These are phyloP conservation scores for Talaromyces pinophilus DNA, from an alignment of 2,329 filamentous ascomycete genomes.

Conservation along the genomic window DNA sequence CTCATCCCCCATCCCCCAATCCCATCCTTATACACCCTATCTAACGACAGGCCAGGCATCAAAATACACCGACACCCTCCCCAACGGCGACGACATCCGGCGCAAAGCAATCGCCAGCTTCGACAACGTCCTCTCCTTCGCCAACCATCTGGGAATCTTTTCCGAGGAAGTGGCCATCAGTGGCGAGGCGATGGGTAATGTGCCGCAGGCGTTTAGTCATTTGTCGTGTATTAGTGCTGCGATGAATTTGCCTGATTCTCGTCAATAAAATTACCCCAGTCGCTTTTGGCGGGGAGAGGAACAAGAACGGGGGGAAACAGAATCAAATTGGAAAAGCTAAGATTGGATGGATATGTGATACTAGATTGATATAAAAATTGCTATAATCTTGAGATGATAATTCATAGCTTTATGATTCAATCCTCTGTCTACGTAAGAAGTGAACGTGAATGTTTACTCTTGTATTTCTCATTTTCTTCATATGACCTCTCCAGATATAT, in stretches of 20 bases:
- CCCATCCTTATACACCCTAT: neutral
- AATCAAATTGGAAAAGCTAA: neutral
- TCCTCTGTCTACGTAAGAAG: neutral
- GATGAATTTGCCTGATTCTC: slow-evolving; percentile 60
- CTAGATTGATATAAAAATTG: slow-evolving; percentile 3
- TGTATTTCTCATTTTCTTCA: slow-evolving; percentile 12
- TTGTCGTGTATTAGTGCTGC: slow-evolving; percentile 74
- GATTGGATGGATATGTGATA: neutral
- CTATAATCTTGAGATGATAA: neutral
- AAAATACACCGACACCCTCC: slow-evolving; percentile 35
- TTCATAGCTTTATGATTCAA: neutral
- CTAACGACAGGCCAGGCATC: slow-evolving; percentile 29
- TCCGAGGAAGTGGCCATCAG: slow-evolving; percentile 74
- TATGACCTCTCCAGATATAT: slow-evolving; percentile 10
- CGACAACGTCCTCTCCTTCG: slow-evolving; percentile 75
- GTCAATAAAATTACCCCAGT: neutral
- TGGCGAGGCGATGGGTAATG: slow-evolving; percentile 77
- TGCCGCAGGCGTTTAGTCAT: slow-evolving; percentile 77
- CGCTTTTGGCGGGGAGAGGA: neutral
- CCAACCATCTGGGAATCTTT: slow-evolving; percentile 76
- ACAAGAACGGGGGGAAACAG: neutral
- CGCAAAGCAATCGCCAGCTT: slow-evolving; percentile 65
- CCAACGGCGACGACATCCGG: slow-evolving; percentile 34
- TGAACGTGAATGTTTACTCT: neutral
- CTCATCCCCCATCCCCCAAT: neutral